Evolutionary conservation across 164 flowering plant species (phyloP).

Genomic region (Stephania yunnanensis): DNA sequence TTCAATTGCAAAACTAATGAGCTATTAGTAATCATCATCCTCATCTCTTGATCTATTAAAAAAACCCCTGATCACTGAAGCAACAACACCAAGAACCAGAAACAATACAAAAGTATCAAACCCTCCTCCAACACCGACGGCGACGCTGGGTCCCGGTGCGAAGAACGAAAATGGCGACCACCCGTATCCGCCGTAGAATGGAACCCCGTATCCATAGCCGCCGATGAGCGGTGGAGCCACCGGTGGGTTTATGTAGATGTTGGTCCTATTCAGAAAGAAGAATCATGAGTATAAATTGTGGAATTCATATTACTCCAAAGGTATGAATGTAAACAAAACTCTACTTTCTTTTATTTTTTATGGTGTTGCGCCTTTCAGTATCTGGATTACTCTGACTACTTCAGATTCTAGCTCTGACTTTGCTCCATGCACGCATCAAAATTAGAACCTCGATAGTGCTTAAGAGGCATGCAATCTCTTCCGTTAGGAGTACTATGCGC

Average conservation of each 20-base stretch:
- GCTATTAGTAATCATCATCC: constrained; percentile 45
- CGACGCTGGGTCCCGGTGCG: constrained; percentile 80
- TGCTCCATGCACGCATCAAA: too few relatives aligned
- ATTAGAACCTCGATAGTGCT: too few relatives aligned
- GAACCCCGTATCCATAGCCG: constrained; percentile 78
- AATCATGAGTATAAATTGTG: neutral
- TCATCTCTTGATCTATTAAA: constrained; percentile 39
- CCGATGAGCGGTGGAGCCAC: constrained; percentile 86
- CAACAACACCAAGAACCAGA: constrained; percentile 61
- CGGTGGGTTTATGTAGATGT: constrained; percentile 78
- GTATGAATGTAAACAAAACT: too few relatives aligned
- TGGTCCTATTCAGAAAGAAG: constrained; percentile 50
- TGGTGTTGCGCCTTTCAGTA: too few relatives aligned
- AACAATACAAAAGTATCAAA: constrained; percentile 56
- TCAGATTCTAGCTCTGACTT: too few relatives aligned
- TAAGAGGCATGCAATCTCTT: too few relatives aligned
- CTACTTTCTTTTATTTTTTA: too few relatives aligned
- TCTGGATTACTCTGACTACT: too few relatives aligned
- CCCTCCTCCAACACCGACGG: constrained; percentile 86
- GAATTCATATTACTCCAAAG: neutral
- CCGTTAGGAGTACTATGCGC: too few relatives aligned
- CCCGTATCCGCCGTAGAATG: constrained; percentile 89
- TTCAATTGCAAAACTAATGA: neutral
- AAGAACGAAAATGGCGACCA: constrained; percentile 97
- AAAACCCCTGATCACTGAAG: constrained; percentile 65